Evolutionary conservation across 2,329 filamentous ascomycete species (phyloP), one percentile per base, ranked within the genome.

Genomic region (Didymella arachidicola): DNA sequence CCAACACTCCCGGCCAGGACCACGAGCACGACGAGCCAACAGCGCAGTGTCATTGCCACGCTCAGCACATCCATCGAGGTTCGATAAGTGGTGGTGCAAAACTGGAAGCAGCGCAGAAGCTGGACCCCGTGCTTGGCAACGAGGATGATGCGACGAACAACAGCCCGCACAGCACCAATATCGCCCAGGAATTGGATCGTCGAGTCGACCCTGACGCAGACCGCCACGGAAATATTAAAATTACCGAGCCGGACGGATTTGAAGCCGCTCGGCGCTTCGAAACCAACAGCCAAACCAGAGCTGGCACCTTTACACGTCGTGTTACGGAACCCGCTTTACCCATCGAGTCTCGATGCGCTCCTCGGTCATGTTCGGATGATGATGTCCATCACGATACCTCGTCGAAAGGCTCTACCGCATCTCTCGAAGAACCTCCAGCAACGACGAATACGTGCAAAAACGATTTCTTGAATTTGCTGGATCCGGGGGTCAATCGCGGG

Each of bases 391-490:
- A 34, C 1, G 27, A 7, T 8, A 48, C 27, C 5, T 12, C 26
- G 1, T 45, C 41, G 2, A 26, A 46, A 4, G 50, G 27, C 6
- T 16, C 43, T 27, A 14, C 32, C 7, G n/a, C 39, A 7, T 46
- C 50, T 11, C 7, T 34, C 2, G 38, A 55, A 18, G 57, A 57
- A 11, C 47, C 27, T 30, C 63, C 41, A 22, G 54, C 57, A 14
- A 60, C 61, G 1, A 42, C 51, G 16, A 61, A 60, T 36, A 42
- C 64, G 19, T 46, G 63, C 30, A 54, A 57, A 27, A 63, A 50
- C 16, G 56, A 44, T 11, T 56, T 66, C 4, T 25, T 68, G 53
- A 64, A 66, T 22, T 32, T 63, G 47, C 26, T 70, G n/a, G 63
- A 69, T 41, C 64, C 63, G 4, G 60, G 55, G 30, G 60, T 69